These are phyloP conservation scores for Globisporangium mamillatum DNA, from an alignment of 352 stramenopile genomes.

Conservation along the genomic window DNA sequence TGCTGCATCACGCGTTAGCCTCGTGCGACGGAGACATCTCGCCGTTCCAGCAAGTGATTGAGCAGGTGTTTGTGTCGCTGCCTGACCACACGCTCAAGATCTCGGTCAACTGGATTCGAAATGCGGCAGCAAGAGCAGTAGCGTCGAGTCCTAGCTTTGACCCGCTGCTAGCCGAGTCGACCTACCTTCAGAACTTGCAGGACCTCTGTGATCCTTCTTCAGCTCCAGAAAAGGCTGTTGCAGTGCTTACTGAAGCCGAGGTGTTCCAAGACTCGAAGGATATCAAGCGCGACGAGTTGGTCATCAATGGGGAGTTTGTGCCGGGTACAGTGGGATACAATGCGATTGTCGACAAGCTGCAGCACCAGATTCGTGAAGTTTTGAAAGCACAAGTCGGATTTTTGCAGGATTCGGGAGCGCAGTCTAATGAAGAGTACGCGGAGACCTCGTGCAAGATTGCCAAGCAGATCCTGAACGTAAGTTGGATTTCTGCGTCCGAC, in stretches of 20 bases:
- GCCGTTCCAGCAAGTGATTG: constrained; percentile 57
- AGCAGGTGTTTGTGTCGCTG: constrained; percentile 47
- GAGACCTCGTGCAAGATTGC: constrained; percentile 20
- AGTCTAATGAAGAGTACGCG: constrained; percentile 10
- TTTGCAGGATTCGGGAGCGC: constrained; percentile 22
- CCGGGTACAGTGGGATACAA: constrained; percentile 58
- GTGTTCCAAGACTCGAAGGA: constrained; percentile 81
- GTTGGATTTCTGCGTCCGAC: neutral
- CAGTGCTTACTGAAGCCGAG: constrained; percentile 43
- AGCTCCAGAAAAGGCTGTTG: constrained; percentile 10
- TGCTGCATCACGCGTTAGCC: constrained; percentile 41
- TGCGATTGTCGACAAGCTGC: constrained; percentile 44
- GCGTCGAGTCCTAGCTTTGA: neutral
- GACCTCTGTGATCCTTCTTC: constrained; percentile 8
- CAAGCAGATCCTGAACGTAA: constrained; percentile 40
- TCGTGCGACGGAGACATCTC: constrained; percentile 29
- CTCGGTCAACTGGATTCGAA: constrained; percentile 43
- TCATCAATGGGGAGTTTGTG: constrained; percentile 56
- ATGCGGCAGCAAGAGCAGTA: neutral
- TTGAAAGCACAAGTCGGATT: constrained; percentile 24
- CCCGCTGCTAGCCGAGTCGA: constrained; percentile 4
- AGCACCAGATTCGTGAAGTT: constrained; percentile 39
- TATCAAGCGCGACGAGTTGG: constrained; percentile 68
- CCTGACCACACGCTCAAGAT: constrained; percentile 33
- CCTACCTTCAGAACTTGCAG: constrained; percentile 43